Base-by-base conservation (phyloP, 306 rosid species). In the Lathyrus aphaca region DNA sequence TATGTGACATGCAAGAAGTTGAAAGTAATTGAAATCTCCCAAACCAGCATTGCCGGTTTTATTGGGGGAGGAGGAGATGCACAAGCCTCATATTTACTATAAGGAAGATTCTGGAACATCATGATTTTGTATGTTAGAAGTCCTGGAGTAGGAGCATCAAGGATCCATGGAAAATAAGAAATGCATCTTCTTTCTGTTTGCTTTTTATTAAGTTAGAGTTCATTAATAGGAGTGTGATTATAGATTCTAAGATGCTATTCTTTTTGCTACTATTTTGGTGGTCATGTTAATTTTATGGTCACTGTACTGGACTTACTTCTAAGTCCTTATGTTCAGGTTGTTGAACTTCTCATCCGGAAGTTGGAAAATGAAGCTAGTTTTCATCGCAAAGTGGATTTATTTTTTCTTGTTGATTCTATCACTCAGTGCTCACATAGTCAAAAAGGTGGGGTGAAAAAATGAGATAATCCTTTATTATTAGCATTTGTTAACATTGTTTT, bases 391-490 rank as follows among this genome's bases (percentile, higher is more conserved):
- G 88, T 95, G 50, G 99, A 95, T 82, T 82, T 95, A 81, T 95
- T 95, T 74, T 95, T 95, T 78, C 99, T 95, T 72, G 97, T 95
- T 74, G 99, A 95, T 82, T 95, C 99, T 64, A 95, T 95, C 77
- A 91, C 97, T 44, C 99, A 95, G 79, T 89, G 95, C 79, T 95
- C 99, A 3, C 92, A 95, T 79, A 84, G 71, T 82, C 99, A 95
- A 39, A 95, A 88, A 83, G 99, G 97, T 88, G 46, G 46, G 56
- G 72, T 64, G 50, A 17, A 39, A 15, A 39, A 64, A 21, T 68
- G 44, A 12, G 18, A 51, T 44, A 46, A 45, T 57, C 37, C 64
- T 71, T 18, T 42, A 19, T 46, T 68, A 11, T 71, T 53, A 27
- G 27, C 66, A 68, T 48, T 73, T 43, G n/a, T 37, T 50, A 44